phyloP scores from a whole-genome alignment of 2,329 filamentous ascomycete species.

The Tetracladium maxilliforme region DNA sequence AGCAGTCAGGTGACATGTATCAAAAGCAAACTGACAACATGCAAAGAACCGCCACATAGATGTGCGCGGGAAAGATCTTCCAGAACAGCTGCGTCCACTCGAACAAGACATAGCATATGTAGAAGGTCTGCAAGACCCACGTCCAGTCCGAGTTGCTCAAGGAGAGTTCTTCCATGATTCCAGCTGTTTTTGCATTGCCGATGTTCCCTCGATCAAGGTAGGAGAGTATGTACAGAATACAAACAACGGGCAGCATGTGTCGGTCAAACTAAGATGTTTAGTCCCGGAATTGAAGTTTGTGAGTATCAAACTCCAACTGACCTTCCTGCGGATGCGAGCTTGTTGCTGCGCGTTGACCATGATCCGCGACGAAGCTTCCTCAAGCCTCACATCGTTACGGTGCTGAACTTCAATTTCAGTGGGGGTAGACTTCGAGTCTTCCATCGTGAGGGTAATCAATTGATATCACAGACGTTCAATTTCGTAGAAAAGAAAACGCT shows the following conservation, averaged over 20 bases:
- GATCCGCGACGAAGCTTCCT: too few relatives aligned
- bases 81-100: slow-evolving; percentile 8
- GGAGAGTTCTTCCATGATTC: slow-evolving; percentile 3
- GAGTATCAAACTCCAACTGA: too few relatives aligned
- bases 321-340: too few relatives aligned
- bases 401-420: too few relatives aligned
- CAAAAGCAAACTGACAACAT: slow-evolving; percentile 3
- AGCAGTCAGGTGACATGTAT: background rate
- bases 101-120: slow-evolving; percentile 6
- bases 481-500: too few relatives aligned
- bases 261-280: slow-evolving; percentile 5
- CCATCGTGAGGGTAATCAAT: too few relatives aligned
- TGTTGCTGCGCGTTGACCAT: too few relatives aligned
- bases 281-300: too few relatives aligned
- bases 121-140: slow-evolving; percentile 7
- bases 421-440: too few relatives aligned
- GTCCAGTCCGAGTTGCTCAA: slow-evolving; percentile 3
- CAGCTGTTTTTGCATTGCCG: slow-evolving; percentile 9
- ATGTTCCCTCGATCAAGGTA: slow-evolving; percentile 9
- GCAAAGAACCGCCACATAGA: slow-evolving; percentile 8
- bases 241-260: slow-evolving; percentile 5
- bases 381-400: too few relatives aligned
- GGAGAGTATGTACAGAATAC: slow-evolving; percentile 5
- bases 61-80: slow-evolving; percentile 11
- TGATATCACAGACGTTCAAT: too few relatives aligned